Evolutionary conservation across 495 filamentous ascomycete species (phyloP).

Genomic region (Aspergillus affinis): DNA sequence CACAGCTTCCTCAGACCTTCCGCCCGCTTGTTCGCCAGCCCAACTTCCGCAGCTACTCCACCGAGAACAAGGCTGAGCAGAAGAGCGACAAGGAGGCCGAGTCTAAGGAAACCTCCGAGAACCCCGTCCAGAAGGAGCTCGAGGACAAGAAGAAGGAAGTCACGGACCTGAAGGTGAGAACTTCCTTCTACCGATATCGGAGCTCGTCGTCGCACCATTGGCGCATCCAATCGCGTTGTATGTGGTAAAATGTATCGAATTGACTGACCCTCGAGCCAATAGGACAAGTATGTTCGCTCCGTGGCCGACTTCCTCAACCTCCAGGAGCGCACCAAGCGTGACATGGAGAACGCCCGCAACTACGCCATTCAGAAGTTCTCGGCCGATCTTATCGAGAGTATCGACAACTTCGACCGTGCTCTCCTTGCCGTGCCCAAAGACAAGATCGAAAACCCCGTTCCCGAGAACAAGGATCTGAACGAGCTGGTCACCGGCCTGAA

Average conservation of each 20-base stretch:
- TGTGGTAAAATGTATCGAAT: background rate
- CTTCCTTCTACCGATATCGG: conserved; percentile 5
- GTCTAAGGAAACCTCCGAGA: conserved; percentile 38
- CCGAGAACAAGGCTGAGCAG: conserved; percentile 38
- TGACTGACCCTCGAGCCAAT: background rate
- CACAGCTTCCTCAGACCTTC: conserved; percentile 29
- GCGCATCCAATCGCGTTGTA: background rate
- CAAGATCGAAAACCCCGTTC: conserved; percentile 54
- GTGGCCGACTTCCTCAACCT: conserved; percentile 97
- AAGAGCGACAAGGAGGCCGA: conserved; percentile 34
- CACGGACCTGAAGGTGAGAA: conserved; percentile 77
- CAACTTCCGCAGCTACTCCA: conserved; percentile 40
- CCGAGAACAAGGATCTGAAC: conserved; percentile 64
- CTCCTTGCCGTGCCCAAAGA: conserved; percentile 73
- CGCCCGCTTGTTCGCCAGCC: conserved; percentile 33
- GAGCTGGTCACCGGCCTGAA: conserved; percentile 84
- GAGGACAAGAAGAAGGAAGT: conserved; percentile 83
- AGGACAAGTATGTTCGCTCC: conserved; percentile 92
- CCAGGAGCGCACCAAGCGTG: conserved; percentile 89
- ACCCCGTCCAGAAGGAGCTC: conserved; percentile 60
- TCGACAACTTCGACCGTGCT: conserved; percentile 97
- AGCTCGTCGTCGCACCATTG: background rate
- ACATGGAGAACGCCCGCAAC: conserved; percentile 79
- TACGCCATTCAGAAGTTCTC: conserved; percentile 96
- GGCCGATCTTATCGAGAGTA: conserved; percentile 85